Base-by-base conservation (phyloP, 225 moss, liverwort and hornwort species). In the Anthoceros angustus region DNA sequence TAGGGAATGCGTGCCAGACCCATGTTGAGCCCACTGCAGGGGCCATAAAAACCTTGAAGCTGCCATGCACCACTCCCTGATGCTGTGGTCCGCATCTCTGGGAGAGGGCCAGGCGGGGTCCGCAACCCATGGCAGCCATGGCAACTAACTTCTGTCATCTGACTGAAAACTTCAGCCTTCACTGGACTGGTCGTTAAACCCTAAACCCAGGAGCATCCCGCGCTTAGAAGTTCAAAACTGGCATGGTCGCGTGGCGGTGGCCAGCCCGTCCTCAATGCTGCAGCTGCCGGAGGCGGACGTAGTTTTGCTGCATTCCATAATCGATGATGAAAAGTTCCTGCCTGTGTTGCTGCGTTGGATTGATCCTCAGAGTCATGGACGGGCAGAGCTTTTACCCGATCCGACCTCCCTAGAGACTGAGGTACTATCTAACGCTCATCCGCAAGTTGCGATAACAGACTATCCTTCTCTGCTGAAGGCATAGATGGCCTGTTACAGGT, bases 291-390 rank as follows among this genome's bases (percentile, higher is more conserved):
- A 76, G 63, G 74, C 74, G 63, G 84, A 84, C 67, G 73, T 73
- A 8, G 64, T 60, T 49, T 63, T 84, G 81, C 76, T 84, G 70
- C 77, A 73, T 60, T 62, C 75, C 71, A 75, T 81, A n/a, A 69
- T 74, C 45, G 77, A 75, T 71, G 81, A 79, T 73, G 71, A 71
- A 69, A 64, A 74, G 41, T 76, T 76, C 4, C 38, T 77, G 43
- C 60, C 77, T 41, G 79, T 76, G 69, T 74, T 84, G 65, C 50
- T 84, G 74, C 75, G 70, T 65, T 84, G 84, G 84, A 78, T 81
- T 32, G 78, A 81, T 42, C 74, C 73, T 39, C 81, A 80, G 43
- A 76, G 81, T 41, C 80, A 81, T 15, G 80, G 80, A 0, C 77
- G 84, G 16, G 41, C 70, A 15, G 71, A 40, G 14, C 16, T 41